A percentile compares a stretch with the other conserved stretches of the same genome.
Conservation (phyloP, 2,329 filamentous ascomycete species). For the Hirsutella thompsonii region DNA sequence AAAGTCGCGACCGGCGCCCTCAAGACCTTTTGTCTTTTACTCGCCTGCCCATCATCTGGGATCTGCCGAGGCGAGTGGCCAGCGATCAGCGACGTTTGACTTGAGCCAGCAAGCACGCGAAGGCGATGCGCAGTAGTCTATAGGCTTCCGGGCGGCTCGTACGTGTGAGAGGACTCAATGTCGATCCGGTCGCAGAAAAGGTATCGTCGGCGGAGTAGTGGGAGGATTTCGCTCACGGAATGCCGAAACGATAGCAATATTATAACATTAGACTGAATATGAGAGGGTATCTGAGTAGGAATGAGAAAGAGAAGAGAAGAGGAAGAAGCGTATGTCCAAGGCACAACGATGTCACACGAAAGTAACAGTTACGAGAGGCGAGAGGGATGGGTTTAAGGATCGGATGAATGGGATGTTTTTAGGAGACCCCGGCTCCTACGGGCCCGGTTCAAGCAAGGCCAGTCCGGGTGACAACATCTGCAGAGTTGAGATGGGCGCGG, state of each 20-base stretch:
- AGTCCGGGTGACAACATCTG: background rate
- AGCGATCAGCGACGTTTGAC: background rate
- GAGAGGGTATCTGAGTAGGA: background rate
- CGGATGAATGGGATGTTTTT: background rate
- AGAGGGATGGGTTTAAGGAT: background rate
- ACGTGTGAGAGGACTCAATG: too few relatives aligned
- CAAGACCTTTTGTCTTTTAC: conserved; percentile 2
- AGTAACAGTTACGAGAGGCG: background rate
- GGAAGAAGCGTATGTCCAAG: background rate
- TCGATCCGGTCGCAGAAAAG: too few relatives aligned
- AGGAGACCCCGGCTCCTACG: background rate
- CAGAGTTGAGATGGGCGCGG: background rate
- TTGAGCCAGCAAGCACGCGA: background rate
- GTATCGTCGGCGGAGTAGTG: too few relatives aligned
- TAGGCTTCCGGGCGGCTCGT: too few relatives aligned
- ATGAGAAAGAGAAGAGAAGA: background rate
- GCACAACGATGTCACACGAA: background rate
- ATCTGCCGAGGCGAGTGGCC: background rate
- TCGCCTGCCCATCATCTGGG: background rate
- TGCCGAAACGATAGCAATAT: background rate
- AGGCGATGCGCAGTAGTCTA: background rate
- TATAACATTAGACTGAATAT: background rate
- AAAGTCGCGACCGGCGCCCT: background rate
- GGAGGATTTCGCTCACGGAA: background rate
- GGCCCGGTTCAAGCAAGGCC: background rate